Evolutionary conservation across 2,329 filamentous ascomycete genomes (phyloP), one percentile per base, ranked within the genome.

Genomic region (Plectosphaerella sp.): DNA sequence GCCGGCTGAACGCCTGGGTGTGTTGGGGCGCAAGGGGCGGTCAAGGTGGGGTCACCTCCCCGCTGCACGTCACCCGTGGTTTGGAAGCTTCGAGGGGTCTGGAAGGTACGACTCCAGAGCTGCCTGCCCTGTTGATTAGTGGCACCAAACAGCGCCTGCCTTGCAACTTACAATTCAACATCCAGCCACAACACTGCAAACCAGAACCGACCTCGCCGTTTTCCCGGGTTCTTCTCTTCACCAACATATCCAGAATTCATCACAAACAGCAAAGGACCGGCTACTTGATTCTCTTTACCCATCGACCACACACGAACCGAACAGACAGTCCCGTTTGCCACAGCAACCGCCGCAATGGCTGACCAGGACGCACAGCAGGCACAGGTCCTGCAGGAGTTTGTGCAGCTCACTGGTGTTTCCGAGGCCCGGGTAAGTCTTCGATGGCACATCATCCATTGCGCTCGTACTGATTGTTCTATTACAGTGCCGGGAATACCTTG

Each of bases 401-500:
- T 12, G 6, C 20, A 36, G 45, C 33, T 58, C 16, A 58, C 52
- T 6, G 52, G 54, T 2, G 49, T 54, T 16, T 36, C 52, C 5
- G 50, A 58, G 20, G 56, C 52, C 39, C 52, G 52, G 18, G 56
- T 58, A 52, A 25, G 54, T 11, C 15, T 33, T 2, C n/a, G 10
- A 15, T 2, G 4, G 2, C 10, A 36, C 11, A 4, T 48, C 25
- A 22, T 14, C 41, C 9, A 8, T 18, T 22, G 28, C 36, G 7
- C 24, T 36, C 28, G 28, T 12, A 33, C n/a, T 43, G 16, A 43
- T 12, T 20, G n/a, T 12, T 43, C 9, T 9, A n/a, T 35, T 20
- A 14, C 56, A 91, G 87, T 88, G 88, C 46, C 75, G 76, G 52
- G 77, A 86, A 55, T 88, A 88, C 59, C 82, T 93, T 8, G 73